Evolutionary conservation across 179 eudicot genomes (phyloP).

Genomic region (Spergularia azorica): DNA sequence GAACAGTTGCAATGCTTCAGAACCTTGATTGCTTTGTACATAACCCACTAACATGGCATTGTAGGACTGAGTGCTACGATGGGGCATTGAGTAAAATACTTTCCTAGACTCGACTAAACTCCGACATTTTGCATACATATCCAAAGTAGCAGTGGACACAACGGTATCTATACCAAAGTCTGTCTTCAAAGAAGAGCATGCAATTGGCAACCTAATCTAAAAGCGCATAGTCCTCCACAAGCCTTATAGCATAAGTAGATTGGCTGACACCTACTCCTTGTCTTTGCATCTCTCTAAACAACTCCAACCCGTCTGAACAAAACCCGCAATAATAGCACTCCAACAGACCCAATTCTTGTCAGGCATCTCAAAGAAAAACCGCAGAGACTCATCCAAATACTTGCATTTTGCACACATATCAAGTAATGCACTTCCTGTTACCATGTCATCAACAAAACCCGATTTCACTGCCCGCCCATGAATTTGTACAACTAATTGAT

Average conservation of each 20-base stretch:
- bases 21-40: conserved; percentile 43
- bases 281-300: conserved; percentile 81
- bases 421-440: conserved; percentile 73
- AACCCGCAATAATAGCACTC: conserved; percentile 86
- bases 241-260: conserved; percentile 83
- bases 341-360: conserved; percentile 82
- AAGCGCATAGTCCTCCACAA: conserved; percentile 65
- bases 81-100: conserved; percentile 59
- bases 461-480: conserved; percentile 66
- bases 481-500: conserved; percentile 50
- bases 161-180: conserved; percentile 64
- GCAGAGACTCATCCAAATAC: conserved; percentile 52
- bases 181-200: conserved; percentile 80
- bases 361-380: conserved; percentile 10
- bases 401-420: conserved; percentile 90
- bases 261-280: conserved; percentile 75
- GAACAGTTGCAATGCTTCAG: conserved; percentile 33
- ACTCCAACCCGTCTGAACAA: conserved; percentile 65
- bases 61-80: conserved; percentile 58
- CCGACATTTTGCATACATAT: conserved; percentile 87
- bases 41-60: conserved; percentile 85
- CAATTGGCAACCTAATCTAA: conserved; percentile 65
- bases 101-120: conserved; percentile 56
- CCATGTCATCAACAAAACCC: conserved; percentile 75
- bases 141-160: conserved; percentile 82